Base-by-base conservation (phyloP, 179 eudicot species). In the Pouteria campechiana region DNA sequence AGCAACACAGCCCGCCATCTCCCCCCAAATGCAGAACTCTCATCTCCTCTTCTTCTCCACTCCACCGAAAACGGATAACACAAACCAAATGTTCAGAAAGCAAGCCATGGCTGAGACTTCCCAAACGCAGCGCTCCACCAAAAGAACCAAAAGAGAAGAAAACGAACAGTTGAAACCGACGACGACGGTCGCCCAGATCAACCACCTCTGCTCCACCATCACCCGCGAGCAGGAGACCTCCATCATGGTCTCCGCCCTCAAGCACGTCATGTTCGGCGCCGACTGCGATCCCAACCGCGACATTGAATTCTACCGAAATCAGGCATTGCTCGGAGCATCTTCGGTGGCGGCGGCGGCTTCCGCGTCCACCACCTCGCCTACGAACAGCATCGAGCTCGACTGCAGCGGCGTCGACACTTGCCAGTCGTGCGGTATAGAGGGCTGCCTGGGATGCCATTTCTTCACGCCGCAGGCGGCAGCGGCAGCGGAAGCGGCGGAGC, bases 221-320 rank as follows among this genome's bases (percentile, higher is more conserved):
- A 63, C 22, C 14, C 20, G 41, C 0, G 63, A 68, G 4, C 58
- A 58, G 37, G 79, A 73, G 21, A 50, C 18, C 50, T 44, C 50
- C 7, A 41, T 65, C 39, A 65, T 73, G 54, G 79, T 69, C 8
- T 58, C 67, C 4, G 64, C 72, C 3, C 51, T 73, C 0, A 8
- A 31, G 10, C 57, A 57, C 41, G 75, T 69, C 3, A 61, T 73
- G 23, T 52, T 60, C 7, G 61, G 65, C 13, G 32, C n/a, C 31
- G 2, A 17, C 14, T n/a, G 17, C 32, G 25, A 4, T 9, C 44
- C 34, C 39, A 16, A 8, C 30, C 31, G 15, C 40, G 16, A 32
- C 7, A 29, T 16, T n/a, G n/a, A n/a, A n/a, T n/a, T n/a, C 41
- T 10, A 37, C 3, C 2, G 6, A 9, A 11, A 2, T 6, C 18